These are phyloP conservation scores for Kwoniella heveanensis DNA, from an alignment of 768 basidiomycete genomes.

Conservation along the genomic window DNA sequence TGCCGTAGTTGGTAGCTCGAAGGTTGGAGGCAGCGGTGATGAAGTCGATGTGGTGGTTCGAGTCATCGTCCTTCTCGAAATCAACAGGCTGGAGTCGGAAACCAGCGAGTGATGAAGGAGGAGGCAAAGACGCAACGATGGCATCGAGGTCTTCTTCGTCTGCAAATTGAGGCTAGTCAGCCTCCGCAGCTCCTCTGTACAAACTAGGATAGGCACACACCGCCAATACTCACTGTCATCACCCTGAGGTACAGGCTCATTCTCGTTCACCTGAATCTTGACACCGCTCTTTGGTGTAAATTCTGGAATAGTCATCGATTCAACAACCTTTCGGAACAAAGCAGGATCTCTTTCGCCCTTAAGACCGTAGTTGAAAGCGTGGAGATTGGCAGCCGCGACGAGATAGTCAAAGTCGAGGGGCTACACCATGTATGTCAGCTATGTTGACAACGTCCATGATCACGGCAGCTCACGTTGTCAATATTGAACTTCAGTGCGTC, in stretches of 20 bases:
- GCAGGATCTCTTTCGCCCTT: conserved; percentile 80
- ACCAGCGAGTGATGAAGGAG: conserved; percentile 90
- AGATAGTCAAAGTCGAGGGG: conserved; percentile 83
- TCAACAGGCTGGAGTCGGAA: conserved; percentile 93
- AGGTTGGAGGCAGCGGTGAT: conserved; percentile 97
- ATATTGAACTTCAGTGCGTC: conserved; percentile 84
- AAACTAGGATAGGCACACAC: no score
- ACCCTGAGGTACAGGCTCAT: conserved; percentile 70
- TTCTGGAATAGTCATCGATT: conserved; percentile 80
- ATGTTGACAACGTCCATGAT: background rate
- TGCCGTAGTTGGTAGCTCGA: conserved; percentile 91
- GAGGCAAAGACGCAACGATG: conserved; percentile 71
- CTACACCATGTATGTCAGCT: conserved; percentile 58
- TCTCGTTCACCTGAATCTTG: conserved; percentile 91
- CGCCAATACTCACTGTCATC: conserved; percentile 54
- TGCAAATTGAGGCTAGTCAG: background rate
- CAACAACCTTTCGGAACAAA: conserved; percentile 79
- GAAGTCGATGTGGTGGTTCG: conserved; percentile 97
- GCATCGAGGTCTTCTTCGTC: conserved; percentile 62
- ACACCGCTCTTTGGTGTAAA: conserved; percentile 92
- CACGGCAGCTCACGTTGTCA: conserved; percentile 67
- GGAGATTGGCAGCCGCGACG: conserved; percentile 90
- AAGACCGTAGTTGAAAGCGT: conserved; percentile 96
- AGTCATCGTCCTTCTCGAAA: conserved; percentile 99
- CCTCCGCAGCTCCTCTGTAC: no score